These are phyloP conservation scores for Leccinum rimulosum DNA, from an alignment of 768 basidiomycete genomes.

Conservation along the genomic window DNA sequence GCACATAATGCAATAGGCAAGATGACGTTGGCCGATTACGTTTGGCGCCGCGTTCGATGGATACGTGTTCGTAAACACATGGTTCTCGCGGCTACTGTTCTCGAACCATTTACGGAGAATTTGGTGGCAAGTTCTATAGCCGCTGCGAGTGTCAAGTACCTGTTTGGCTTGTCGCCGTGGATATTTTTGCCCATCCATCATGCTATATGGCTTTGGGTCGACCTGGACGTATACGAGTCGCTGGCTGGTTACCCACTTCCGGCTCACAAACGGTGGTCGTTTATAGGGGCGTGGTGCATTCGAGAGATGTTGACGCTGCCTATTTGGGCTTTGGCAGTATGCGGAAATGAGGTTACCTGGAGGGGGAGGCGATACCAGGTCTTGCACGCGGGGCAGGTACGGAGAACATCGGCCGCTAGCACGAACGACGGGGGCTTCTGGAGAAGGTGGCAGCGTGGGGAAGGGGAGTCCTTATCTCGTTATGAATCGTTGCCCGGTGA, in stretches of 20 bases:
- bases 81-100: constrained; percentile 79
- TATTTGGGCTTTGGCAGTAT: constrained; percentile 80
- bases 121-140: constrained; percentile 68
- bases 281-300: constrained; percentile 73
- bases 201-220: constrained; percentile 68
- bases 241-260: constrained; percentile 67
- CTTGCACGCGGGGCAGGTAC: constrained; percentile 69
- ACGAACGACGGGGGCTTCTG: constrained; percentile 24
- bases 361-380: constrained; percentile 79
- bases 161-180: constrained; percentile 52
- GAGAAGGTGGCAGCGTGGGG: constrained; percentile 22
- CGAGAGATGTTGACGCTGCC: constrained; percentile 86
- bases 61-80: constrained; percentile 95
- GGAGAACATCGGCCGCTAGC: constrained; percentile 24
- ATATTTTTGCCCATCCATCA: constrained; percentile 61
- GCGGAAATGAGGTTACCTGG: constrained; percentile 85
- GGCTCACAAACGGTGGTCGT: constrained; percentile 46
- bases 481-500: constrained; percentile 15
- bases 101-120: constrained; percentile 93
- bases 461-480: constrained; percentile 9
- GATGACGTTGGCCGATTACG: constrained; percentile 82
- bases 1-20: constrained; percentile 86
- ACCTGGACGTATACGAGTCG: constrained; percentile 79
- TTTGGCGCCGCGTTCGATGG: constrained; percentile 91
- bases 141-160: constrained; percentile 48